Base-by-base conservation (phyloP, 352 stramenopile species). In the Globisporangium camurandrum region DNA sequence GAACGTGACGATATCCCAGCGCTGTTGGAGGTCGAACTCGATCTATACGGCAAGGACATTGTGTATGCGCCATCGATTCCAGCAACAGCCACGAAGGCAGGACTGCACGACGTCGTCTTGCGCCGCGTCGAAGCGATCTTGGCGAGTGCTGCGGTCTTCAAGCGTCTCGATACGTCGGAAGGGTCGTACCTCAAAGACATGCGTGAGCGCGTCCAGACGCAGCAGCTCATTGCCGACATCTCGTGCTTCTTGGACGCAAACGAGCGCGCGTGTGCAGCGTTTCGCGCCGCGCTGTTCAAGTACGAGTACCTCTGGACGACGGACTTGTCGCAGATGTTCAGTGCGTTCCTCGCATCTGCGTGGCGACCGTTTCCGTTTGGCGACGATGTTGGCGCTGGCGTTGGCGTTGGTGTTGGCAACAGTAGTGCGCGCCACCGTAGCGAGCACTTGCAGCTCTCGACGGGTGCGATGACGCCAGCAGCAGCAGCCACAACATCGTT, bases 271-370 rank as follows among this genome's bases (percentile, higher is more conserved):
- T 85, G 75, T 16, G 52, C 64, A 4, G 66, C 76, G 2, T 91
- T 80, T 40, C 75, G 81, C 19, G 38, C 62, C 7, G 74, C 90
- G 19, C 70, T 96, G n/a, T 75, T 65, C 10, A 95, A 94, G 53
- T 97, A 96, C 56, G 84, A 95, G 43, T 97, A 97, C 61, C 54
- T 97, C 10, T 97, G 88, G 88, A 92, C 73, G 11, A 96, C 88
- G 2, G 87, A 97, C 42, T 59, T 97, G 26, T 62, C 91, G 12
- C 66, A 84, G 22, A 95, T 96, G 73, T 97, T 97, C 31, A 37
- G 66, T 1, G 51, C 81, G 41, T 97, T 97, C 56, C 66, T 96
- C 1, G 45, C 58, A 3, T 81, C 71, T 0, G 82, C 76, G 17
- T 90, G 86, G 78, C 65, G 52, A 14, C 65, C 65, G 17, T 74